Conservation (phyloP, 306 rosid species). For the Lagenaria siceraria region DNA sequence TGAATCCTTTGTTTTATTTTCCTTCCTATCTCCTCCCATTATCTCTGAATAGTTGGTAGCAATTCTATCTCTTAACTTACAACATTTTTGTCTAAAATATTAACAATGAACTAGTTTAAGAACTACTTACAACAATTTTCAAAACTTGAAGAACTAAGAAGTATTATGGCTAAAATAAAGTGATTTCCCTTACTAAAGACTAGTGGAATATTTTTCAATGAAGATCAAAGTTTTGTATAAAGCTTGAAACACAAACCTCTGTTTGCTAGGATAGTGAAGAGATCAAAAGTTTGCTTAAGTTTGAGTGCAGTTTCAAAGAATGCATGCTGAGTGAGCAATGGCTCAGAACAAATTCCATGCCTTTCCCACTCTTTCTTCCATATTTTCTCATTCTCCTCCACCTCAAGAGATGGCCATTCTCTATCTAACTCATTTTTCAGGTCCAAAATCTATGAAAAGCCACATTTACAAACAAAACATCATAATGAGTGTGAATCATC, state of each 20-base stretch:
- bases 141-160: background rate
- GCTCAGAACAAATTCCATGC: conserved; percentile 12
- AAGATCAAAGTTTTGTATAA: background rate
- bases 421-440: background rate
- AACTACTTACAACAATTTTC: background rate
- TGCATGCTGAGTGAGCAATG: conserved; percentile 4
- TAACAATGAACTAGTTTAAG: background rate
- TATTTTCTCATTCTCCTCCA: background rate
- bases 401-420: conserved; percentile 20
- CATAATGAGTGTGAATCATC: background rate
- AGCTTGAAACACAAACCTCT: conserved; percentile 5
- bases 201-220: background rate
- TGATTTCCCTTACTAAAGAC: background rate
- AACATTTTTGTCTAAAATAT: background rate
- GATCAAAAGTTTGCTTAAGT: conserved; percentile 4
- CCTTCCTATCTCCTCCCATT: background rate
- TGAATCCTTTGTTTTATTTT: background rate
- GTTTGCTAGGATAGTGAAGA: conserved; percentile 3
- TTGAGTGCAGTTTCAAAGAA: conserved; percentile 13
- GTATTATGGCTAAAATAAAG: background rate
- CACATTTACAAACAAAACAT: background rate
- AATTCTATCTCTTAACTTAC: background rate
- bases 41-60: background rate
- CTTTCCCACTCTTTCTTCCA: conserved; percentile 18
- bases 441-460: conserved; percentile 7